These are phyloP conservation scores for Haematococcus sp. DNA, from an alignment of 139 green algal genomes.

Conservation along the genomic window DNA sequence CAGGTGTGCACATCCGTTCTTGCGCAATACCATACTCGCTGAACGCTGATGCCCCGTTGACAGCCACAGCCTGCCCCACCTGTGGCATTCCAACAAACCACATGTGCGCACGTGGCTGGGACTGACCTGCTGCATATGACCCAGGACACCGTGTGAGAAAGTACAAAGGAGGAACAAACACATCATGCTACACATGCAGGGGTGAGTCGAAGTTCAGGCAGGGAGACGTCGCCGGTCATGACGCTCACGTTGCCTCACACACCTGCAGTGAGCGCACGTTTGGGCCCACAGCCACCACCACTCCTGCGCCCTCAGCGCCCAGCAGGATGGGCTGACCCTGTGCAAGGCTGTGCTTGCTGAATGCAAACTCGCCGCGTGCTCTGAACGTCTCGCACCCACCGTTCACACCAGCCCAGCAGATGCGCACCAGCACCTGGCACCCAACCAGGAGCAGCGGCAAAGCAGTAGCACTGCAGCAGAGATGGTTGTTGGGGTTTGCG, in stretches of 20 bases:
- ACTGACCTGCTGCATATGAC: no score
- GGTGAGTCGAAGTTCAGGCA: no score
- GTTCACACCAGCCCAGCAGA: conserved; percentile 65
- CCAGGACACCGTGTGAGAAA: no score
- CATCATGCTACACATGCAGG: no score
- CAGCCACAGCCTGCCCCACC: conserved; percentile 49
- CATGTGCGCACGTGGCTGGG: no score
- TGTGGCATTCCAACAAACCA: background rate
- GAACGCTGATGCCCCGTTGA: conserved; percentile 42
- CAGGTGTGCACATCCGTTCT: conserved; percentile 16
- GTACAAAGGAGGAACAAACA: no score
- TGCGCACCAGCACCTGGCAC: conserved; percentile 49
- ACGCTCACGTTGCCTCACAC: no score
- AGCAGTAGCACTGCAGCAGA: no score
- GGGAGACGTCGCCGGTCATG: no score
- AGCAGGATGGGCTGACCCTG: conserved; percentile 30
- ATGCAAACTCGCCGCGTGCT: conserved; percentile 30
- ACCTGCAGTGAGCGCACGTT: conserved; percentile 26
- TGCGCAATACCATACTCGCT: conserved; percentile 42
- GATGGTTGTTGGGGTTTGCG: no score
- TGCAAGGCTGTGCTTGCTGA: background rate
- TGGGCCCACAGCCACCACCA: conserved; percentile 43
- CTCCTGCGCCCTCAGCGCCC: conserved; percentile 59
- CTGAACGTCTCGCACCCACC: conserved; percentile 75
- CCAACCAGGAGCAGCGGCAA: no score